phyloP scores from a whole-genome alignment of 208 protist genomes.

The Cochliopodium minus region DNA sequence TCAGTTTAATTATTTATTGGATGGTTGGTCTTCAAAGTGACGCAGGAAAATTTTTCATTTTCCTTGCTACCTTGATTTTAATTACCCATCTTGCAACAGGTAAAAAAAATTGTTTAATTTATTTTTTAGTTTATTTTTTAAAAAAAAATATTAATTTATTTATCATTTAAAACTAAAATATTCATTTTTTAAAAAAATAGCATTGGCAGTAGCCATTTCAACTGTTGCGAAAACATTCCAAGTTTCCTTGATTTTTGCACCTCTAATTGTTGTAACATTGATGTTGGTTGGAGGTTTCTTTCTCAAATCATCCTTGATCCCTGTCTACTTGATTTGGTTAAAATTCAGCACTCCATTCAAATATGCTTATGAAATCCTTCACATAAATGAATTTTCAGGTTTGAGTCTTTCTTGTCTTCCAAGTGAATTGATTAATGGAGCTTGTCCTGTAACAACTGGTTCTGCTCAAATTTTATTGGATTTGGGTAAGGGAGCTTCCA shows the following conservation, averaged over 20 bases:
- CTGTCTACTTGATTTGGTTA: neutral
- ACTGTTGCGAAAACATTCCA: neutral
- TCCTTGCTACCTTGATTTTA: no score
- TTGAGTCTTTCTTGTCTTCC: no score
- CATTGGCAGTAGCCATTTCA: neutral
- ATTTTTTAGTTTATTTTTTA: no score
- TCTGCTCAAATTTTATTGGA: no score
- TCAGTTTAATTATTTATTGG: neutral
- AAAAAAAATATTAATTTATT: no score
- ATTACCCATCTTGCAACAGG: no score
- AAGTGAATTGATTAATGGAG: no score
- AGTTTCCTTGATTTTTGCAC: neutral
- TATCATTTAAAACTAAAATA: no score
- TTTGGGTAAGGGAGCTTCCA: no score
- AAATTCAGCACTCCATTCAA: neutral
- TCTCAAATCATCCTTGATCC: neutral
- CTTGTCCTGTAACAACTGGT: no score
- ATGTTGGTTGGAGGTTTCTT: constrained; percentile 4
- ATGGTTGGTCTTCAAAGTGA: neutral
- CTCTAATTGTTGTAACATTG: neutral
- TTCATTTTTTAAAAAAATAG: no score
- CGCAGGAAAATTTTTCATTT: neutral
- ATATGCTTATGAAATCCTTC: constrained; percentile 7
- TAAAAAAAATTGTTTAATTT: no score
- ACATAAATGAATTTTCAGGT: constrained; percentile 49